phyloP scores from a whole-genome alignment of 1,284 basidiomycete genomes.

The Meripilus lineatus region DNA sequence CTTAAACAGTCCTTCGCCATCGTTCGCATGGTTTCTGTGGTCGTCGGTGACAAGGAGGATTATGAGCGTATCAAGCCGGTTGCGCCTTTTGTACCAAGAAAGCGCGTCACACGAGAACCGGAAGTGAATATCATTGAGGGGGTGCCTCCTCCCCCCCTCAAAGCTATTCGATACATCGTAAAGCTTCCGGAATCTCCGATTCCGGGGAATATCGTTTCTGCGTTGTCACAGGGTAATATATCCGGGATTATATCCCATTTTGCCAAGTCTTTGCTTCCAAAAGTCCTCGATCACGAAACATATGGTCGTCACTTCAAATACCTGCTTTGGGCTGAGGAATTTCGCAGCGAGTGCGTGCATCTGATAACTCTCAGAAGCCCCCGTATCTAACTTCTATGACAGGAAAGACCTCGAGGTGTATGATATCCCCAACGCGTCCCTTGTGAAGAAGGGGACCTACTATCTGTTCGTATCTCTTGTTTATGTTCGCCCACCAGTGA shows the following conservation, averaged over 20 bases:
- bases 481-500: no score
- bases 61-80: constrained; percentile 45
- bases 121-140: constrained; percentile 45
- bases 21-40: constrained; percentile 26
- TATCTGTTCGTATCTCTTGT: constrained; percentile 40
- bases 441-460: constrained; percentile 29
- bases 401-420: constrained; percentile 55
- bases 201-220: constrained; percentile 10
- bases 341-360: constrained; percentile 46
- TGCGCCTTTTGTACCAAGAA: constrained; percentile 48
- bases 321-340: constrained; percentile 56
- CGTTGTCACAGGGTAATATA: background rate
- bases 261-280: constrained; percentile 34
- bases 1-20: constrained; percentile 31
- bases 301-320: constrained; percentile 46
- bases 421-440: constrained; percentile 40
- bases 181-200: constrained; percentile 18
- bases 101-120: constrained; percentile 32
- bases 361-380: background rate
- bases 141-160: constrained; percentile 29
- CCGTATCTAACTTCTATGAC: constrained; percentile 1
- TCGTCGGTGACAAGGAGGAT: constrained; percentile 37
- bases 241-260: background rate
- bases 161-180: constrained; percentile 25
- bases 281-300: constrained; percentile 30